Evolutionary conservation across 164 flowering plant species (phyloP).

Genomic region (Chimonanthus salicifolius): DNA sequence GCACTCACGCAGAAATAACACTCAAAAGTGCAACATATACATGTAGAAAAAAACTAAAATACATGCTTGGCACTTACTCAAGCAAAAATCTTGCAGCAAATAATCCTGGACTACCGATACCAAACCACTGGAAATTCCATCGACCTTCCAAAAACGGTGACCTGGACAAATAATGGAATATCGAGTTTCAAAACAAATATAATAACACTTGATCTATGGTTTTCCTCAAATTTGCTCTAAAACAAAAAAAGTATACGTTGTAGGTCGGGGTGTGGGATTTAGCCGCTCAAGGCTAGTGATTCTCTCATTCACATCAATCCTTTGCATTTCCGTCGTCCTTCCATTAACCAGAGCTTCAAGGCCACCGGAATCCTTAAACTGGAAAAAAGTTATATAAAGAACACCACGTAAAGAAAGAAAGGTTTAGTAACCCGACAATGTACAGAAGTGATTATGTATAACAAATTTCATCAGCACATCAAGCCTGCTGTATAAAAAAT

Average conservation of each 20-base stretch:
- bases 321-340: slow-evolving; percentile 61
- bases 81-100: slow-evolving; percentile 59
- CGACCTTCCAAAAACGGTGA: slow-evolving; percentile 86
- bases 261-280: slow-evolving; percentile 86
- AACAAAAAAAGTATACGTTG: slow-evolving; percentile 55
- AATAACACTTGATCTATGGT: not conserved
- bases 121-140: slow-evolving; percentile 93
- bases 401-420: not conserved
- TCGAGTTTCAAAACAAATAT: not conserved
- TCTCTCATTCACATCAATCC: slow-evolving; percentile 92
- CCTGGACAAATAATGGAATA: slow-evolving; percentile 37
- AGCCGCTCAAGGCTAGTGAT: slow-evolving; percentile 84
- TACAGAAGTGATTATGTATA: not conserved
- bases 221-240: not conserved
- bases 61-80: slow-evolving; percentile 38
- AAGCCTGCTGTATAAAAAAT: too few relatives aligned
- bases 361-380: slow-evolving; percentile 94
- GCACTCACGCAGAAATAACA: too few relatives aligned
- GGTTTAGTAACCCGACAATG: not conserved
- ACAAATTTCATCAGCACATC: not conserved
- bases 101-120: slow-evolving; percentile 63
- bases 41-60: too few relatives aligned
- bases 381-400: slow-evolving; percentile 16
- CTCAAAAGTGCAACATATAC: too few relatives aligned
- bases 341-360: slow-evolving; percentile 75